These are phyloP conservation scores for Leishmania aethiopica DNA, from an alignment of 208 protist genomes.

Conservation along the genomic window DNA sequence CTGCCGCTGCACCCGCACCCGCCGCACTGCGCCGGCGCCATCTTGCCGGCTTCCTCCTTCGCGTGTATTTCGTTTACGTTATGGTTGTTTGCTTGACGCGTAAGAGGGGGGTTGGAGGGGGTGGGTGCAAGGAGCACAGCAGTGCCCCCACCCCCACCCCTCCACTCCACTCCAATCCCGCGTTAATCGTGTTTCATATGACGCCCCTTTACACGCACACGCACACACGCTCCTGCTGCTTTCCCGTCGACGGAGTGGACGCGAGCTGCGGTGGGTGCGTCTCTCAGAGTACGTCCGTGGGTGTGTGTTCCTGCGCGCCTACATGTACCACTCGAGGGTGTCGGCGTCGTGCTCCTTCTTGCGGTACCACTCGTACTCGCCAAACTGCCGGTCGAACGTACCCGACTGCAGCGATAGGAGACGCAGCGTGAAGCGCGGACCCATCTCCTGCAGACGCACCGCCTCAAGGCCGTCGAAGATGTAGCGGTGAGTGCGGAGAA, in stretches of 20 bases:
- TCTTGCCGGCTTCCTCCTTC: background rate
- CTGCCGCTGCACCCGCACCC: background rate
- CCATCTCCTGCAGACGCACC: conserved; percentile 93
- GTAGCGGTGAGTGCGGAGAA: conserved; percentile 93
- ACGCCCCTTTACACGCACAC: background rate
- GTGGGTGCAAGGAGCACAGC: no score
- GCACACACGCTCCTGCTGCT: background rate
- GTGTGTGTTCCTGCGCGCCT: background rate
- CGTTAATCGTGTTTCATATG: conserved; percentile 9
- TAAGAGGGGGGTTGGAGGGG: background rate
- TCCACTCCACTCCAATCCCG: background rate
- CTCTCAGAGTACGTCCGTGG: background rate
- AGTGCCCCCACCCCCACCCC: background rate
- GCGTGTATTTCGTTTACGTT: background rate
- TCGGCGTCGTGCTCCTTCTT: conserved; percentile 92
- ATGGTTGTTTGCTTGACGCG: background rate
- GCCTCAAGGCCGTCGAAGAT: conserved; percentile 90
- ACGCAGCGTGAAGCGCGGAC: conserved; percentile 90
- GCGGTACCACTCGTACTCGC: conserved; percentile 94
- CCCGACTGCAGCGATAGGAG: conserved; percentile 91
- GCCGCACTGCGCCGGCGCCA: background rate
- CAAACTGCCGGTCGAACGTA: conserved; percentile 92
- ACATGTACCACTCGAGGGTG: conserved; percentile 93
- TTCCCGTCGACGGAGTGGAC: background rate
- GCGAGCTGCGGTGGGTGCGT: background rate